These are phyloP conservation scores for Carpinus fangiana DNA, from an alignment of 306 rosid genomes.

Conservation along the genomic window DNA sequence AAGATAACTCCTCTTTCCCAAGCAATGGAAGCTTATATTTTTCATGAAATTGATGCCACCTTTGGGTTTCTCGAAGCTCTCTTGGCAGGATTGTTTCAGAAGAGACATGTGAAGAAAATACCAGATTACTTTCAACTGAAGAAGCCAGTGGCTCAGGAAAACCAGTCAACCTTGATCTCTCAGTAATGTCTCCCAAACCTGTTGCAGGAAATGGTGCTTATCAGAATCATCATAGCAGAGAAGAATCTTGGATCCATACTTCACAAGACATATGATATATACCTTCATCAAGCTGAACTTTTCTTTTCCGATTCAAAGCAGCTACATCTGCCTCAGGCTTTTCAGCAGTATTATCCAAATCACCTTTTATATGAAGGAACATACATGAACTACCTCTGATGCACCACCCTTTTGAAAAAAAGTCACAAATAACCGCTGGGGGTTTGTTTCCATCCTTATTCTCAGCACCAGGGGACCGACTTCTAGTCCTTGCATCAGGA, in stretches of 20 bases:
- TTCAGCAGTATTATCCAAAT: slow-evolving; percentile 30
- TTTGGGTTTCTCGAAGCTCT: slow-evolving; percentile 42
- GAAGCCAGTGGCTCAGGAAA: slow-evolving; percentile 42
- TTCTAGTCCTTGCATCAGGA: slow-evolving; percentile 43
- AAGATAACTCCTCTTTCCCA: slow-evolving; percentile 36
- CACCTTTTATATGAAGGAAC: slow-evolving; percentile 76
- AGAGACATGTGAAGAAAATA: slow-evolving; percentile 39
- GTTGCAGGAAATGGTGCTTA: slow-evolving; percentile 43
- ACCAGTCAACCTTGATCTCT: slow-evolving; percentile 48
- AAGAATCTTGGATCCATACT: slow-evolving; percentile 34
- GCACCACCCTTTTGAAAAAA: slow-evolving; percentile 95
- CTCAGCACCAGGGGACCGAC: slow-evolving; percentile 54
- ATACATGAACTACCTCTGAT: slow-evolving; percentile 82
- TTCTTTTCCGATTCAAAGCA: slow-evolving; percentile 44
- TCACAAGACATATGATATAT: slow-evolving; percentile 33
- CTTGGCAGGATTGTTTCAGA: slow-evolving; percentile 37
- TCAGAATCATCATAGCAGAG: slow-evolving; percentile 35
- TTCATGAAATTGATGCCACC: slow-evolving; percentile 43
- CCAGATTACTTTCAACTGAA: slow-evolving; percentile 32
- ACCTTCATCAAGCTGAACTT: slow-evolving; percentile 72
- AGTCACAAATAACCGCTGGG: slow-evolving; percentile 57
- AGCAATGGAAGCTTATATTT: slow-evolving; percentile 38
- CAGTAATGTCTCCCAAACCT: slow-evolving; percentile 48
- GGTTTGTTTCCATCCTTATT: slow-evolving; percentile 53
- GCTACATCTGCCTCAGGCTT: slow-evolving; percentile 50